Conservation (phyloP, 192 early-diverging fungal genomes). For the Phycomyces nitens region DNA sequence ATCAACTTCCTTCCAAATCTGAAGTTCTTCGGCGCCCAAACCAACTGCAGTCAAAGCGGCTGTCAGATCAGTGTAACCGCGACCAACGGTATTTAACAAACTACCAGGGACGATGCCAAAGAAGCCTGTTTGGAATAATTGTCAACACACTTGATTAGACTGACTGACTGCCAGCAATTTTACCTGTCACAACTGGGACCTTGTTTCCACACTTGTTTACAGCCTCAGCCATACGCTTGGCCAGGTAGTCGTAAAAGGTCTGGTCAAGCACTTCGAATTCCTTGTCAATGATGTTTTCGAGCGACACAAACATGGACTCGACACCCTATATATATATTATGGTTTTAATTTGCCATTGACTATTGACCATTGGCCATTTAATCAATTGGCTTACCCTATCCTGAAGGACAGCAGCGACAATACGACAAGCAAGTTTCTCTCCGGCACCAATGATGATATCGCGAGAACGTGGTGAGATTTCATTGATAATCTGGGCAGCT, state of each 20-base stretch:
- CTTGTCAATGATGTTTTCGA: conserved; percentile 81
- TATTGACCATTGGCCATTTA: no score
- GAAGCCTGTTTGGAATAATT: conserved; percentile 57
- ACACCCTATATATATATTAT: conserved; percentile 56
- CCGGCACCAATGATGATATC: conserved; percentile 94
- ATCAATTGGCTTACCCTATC: conserved; percentile 47
- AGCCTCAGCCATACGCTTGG: conserved; percentile 59
- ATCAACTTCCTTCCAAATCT: conserved; percentile 99
- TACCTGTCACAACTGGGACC: conserved; percentile 90
- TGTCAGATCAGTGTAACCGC: conserved; percentile 97
- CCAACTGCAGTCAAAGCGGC: conserved; percentile 94
- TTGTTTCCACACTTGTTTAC: conserved; percentile 57
- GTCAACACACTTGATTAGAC: not conserved
- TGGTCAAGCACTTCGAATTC: conserved; percentile 88
- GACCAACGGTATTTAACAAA: conserved; percentile 86
- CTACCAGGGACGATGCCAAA: conserved; percentile 97
- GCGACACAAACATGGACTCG: conserved; percentile 78
- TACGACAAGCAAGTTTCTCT: conserved; percentile 90
- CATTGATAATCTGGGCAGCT: conserved; percentile 89
- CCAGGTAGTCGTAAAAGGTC: conserved; percentile 93
- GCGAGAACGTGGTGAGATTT: conserved; percentile 92
- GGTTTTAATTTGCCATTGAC: not conserved
- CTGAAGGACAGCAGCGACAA: conserved; percentile 80
- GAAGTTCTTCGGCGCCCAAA: conserved; percentile 83
- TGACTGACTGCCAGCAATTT: conserved; percentile 2